Evolutionary conservation across 768 basidiomycete species (phyloP), one percentile per base, ranked within the genome.

Genomic region (Phanerochaete carnosa): DNA sequence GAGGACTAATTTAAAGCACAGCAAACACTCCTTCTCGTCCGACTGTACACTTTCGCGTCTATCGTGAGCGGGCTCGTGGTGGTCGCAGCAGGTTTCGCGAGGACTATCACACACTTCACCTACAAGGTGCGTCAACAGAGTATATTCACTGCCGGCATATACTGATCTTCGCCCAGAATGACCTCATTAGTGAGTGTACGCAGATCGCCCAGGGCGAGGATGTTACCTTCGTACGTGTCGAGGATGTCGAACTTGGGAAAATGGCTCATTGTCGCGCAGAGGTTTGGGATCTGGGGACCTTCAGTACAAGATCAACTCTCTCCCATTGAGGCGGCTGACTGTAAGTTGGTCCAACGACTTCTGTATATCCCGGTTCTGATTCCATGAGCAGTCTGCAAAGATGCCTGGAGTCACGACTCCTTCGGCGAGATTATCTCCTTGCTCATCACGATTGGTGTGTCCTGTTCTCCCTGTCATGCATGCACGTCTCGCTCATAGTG

Each of bases 391-490:
- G 92, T 82, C 76, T 95, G 93, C 70, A 74, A 74, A 8, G 63
- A 68, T 26, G 75, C 77, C 8, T 94, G 87, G 84, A 76, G 73
- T 63, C 84, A 78, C 39, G 83, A 84, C 61, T 90, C 90, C 0
- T 88, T 86, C 84, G 75, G 80, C 2, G 82, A 88, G 66, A 85
- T 95, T 62, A 64, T 91, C 30, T 78, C 80, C 46, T 77, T 92
- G 39, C 67, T 94, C 39, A 67, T 88, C 28, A 79, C 81, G 26
- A 74, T 82, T 39, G 25, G 92, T 92, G 70, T 37, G 39, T 19
- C 19, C 11, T 19, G 19, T 7, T 43, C 19, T 4, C 8, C 4
- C 39, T 12, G 39, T 43, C 19, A 4, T 4, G 15, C 15, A 4
- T 4, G 39, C 8, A 22, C 23, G 1, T 22, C 26, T 13, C 22